Evolutionary conservation across 2,329 filamentous ascomycete species (phyloP).

Genomic region (Cladophialophora immunda): DNA sequence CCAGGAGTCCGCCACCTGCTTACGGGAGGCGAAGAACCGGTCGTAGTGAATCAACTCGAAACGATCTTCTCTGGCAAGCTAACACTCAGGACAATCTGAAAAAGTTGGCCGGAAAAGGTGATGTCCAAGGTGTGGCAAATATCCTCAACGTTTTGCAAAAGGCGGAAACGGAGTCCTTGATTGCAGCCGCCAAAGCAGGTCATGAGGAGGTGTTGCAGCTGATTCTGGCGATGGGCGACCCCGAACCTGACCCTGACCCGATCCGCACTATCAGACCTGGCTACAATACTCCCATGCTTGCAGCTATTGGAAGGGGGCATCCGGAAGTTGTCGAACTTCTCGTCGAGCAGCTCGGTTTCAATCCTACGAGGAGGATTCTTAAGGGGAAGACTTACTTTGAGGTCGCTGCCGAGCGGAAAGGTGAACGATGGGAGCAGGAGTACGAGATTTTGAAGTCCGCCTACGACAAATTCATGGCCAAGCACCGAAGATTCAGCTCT

Average conservation of each 20-base stretch:
- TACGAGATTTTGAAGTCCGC: constrained; percentile 78
- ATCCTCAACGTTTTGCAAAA: constrained; percentile 61
- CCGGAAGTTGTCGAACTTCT: constrained; percentile 84
- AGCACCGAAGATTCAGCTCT: constrained; percentile 46
- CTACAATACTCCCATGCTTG: constrained; percentile 89
- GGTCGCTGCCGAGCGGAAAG: constrained; percentile 80
- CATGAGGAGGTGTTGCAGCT: constrained; percentile 88
- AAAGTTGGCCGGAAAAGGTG: constrained; percentile 59
- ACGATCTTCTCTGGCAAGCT: constrained; percentile 60
- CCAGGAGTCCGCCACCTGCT: constrained; percentile 50
- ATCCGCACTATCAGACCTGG: constrained; percentile 66
- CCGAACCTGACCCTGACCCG: constrained; percentile 74
- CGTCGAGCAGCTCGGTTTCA: constrained; percentile 78
- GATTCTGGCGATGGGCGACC: constrained; percentile 72
- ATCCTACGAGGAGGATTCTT: constrained; percentile 77
- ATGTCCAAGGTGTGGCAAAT: constrained; percentile 58
- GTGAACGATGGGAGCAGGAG: constrained; percentile 91
- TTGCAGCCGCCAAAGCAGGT: constrained; percentile 89
- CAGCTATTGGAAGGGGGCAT: constrained; percentile 88
- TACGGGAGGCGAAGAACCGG: constrained; percentile 55
- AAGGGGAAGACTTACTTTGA: constrained; percentile 86
- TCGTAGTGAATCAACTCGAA: constrained; percentile 59
- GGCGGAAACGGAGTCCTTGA: constrained; percentile 83
- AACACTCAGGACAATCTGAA: constrained; percentile 59
- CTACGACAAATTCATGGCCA: constrained; percentile 50